Evolutionary conservation across 305 asterid genomes (phyloP), one percentile per base, ranked within the genome.

Genomic region (Fraxinus floribunda): DNA sequence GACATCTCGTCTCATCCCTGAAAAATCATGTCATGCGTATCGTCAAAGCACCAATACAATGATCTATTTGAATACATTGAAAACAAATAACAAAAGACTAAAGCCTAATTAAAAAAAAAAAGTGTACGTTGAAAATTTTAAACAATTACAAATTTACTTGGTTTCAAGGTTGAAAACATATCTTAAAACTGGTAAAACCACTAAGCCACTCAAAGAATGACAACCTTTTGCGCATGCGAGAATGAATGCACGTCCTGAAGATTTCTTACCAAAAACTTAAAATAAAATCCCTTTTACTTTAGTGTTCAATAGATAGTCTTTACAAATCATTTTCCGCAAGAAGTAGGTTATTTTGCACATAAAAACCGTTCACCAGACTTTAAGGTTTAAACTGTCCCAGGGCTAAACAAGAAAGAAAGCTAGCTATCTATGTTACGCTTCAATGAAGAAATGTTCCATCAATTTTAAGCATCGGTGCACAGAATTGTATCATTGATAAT

Each of bases 1-100:
- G 30, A 94, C 91, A 81, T 90, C 89, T 70, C 93, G 88, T 86
- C 98, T 89, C 97, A 94, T 92, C 76, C 99, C 99, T 95, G 91
- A 80, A 82, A 84, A 82, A 80, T 4, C 57, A 73, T 60, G 26
- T 24, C 35, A 66, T 35, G 44, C n/a, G 4, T 35, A 29, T 38
- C 24, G 38, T 83, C 78, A 80, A 26, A 57, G 1, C 68, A 57
- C 9, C 29, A 57, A n/a, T 26, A 29, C 13, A 66, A 26, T 66
- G 32, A 66, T 66, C 35, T 66, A 66, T 66, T 1, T 9, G 18
- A 66, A 66, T 10, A 64, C 7, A 10, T 11, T 46, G 16, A 64
- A 64, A 24, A 64, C 2, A 64, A 64, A 64, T 4, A 13, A 46
- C 7, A 16, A 49, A 3, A 49, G n/a, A 16, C 22, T 15, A 49